Conservation (phyloP, 164 flowering plant species). For the Tetrastigma voinierianum region DNA sequence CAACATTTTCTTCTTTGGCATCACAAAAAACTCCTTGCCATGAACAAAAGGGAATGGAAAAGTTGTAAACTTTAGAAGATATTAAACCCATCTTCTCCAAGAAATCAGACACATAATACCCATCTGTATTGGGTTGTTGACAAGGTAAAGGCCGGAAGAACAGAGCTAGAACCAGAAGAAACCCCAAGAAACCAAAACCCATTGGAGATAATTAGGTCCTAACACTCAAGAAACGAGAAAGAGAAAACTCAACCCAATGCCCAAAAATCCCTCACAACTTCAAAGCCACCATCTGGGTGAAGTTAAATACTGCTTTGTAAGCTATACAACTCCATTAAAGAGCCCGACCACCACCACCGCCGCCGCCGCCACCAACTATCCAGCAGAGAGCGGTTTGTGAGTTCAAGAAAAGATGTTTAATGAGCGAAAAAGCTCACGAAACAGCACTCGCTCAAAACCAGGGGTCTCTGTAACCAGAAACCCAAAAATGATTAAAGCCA, state of each 20-base stretch:
- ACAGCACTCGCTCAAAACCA: neutral
- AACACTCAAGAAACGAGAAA: conserved; percentile 3
- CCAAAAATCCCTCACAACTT: conserved; percentile 8
- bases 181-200: conserved; percentile 41
- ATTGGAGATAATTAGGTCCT: conserved; percentile 30
- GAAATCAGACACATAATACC: conserved; percentile 61
- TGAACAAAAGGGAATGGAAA: conserved; percentile 60
- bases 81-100: conserved; percentile 56
- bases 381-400: conserved; percentile 11
- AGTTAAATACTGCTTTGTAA: neutral
- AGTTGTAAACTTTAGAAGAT: conserved; percentile 33
- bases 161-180: conserved; percentile 38
- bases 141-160: conserved; percentile 39
- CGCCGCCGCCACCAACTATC: conserved; percentile 5
- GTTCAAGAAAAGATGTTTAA: conserved; percentile 4
- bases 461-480: conserved; percentile 6
- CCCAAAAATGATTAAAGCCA: conserved; percentile 6
- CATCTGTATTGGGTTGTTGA: conserved; percentile 82
- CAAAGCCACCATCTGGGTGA: conserved; percentile 6
- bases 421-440: conserved; percentile 4
- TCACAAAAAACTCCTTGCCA: conserved; percentile 73
- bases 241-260: conserved; percentile 4
- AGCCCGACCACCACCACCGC: too few species aligned
- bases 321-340: conserved; percentile 9
- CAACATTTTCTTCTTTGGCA: conserved; percentile 32